Evolutionary conservation across 345 rosid species (phyloP).

Genomic region (Eutrema japonicum): DNA sequence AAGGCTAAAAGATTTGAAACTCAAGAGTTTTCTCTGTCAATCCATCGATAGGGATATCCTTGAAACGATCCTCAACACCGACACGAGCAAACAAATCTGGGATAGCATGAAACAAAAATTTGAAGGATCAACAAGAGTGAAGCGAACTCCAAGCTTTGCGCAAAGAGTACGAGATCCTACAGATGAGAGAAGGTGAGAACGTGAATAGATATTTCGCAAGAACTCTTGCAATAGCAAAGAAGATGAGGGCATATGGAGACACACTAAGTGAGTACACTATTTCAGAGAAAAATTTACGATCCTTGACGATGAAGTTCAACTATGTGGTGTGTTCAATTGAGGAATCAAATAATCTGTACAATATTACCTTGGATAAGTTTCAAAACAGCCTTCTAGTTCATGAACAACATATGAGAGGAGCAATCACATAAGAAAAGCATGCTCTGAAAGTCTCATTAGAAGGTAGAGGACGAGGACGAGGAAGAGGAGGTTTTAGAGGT

Average conservation of each 20-base stretch:
- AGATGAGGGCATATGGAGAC: not conserved
- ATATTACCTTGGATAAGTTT: not conserved
- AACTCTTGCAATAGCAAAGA: not conserved
- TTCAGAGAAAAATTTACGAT: not conserved
- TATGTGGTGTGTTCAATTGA: not conserved
- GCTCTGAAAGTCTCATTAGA: not conserved
- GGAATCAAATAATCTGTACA: not conserved
- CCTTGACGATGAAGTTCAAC: not conserved
- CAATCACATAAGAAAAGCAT: not conserved
- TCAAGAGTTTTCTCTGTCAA: not conserved
- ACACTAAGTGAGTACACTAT: fast-evolving
- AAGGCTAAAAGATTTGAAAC: no score
- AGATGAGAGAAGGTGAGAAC: not conserved
- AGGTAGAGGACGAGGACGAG: not conserved
- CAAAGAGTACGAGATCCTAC: not conserved
- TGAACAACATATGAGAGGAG: not conserved
- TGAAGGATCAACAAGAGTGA: not conserved
- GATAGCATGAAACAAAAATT: not conserved
- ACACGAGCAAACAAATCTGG: not conserved
- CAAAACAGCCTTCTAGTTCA: not conserved
- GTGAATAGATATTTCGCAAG: not conserved
- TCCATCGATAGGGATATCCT: not conserved
- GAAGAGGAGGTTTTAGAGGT: not conserved
- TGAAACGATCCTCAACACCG: not conserved
- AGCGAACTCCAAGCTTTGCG: not conserved